Evolutionary conservation across 805 yeast species (phyloP).

Genomic region (Saccharomycopsis guyanensis): DNA sequence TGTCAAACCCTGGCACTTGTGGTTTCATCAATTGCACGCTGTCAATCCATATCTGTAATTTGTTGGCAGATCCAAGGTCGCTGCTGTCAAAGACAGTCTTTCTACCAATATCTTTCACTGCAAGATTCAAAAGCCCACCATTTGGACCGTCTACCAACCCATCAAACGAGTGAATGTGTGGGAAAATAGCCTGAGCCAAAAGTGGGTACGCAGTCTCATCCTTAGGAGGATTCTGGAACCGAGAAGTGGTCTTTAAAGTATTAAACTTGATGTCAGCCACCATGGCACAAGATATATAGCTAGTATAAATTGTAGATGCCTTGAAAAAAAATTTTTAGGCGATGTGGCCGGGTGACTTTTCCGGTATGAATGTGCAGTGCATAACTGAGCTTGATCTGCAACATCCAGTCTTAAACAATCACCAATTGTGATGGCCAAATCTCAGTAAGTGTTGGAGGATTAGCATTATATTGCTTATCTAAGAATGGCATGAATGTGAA

Average conservation of each 20-base stretch:
- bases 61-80: slow-evolving; percentile 76
- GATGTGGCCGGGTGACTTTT: neutral
- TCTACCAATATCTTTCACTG: slow-evolving; percentile 81
- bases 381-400: too few species aligned
- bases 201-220: slow-evolving; percentile 78
- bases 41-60: slow-evolving; percentile 76
- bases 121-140: slow-evolving; percentile 80
- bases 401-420: too few species aligned
- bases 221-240: slow-evolving; percentile 84
- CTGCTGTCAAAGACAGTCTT: slow-evolving; percentile 79
- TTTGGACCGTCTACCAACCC: slow-evolving; percentile 85
- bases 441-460: slow-evolving; percentile 31
- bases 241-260: slow-evolving; percentile 81
- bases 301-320: neutral
- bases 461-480: too few species aligned
- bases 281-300: neutral
- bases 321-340: neutral
- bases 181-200: slow-evolving; percentile 81
- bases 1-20: slow-evolving; percentile 60
- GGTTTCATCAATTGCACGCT: slow-evolving; percentile 85
- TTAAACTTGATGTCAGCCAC: slow-evolving; percentile 30
- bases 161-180: slow-evolving; percentile 94
- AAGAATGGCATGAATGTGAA: too few species aligned
- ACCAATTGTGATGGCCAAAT: slow-evolving; percentile 57
- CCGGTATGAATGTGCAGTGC: neutral